Conservation (phyloP, 2,329 filamentous ascomycete species). For the Samsoniella hepiali region DNA sequence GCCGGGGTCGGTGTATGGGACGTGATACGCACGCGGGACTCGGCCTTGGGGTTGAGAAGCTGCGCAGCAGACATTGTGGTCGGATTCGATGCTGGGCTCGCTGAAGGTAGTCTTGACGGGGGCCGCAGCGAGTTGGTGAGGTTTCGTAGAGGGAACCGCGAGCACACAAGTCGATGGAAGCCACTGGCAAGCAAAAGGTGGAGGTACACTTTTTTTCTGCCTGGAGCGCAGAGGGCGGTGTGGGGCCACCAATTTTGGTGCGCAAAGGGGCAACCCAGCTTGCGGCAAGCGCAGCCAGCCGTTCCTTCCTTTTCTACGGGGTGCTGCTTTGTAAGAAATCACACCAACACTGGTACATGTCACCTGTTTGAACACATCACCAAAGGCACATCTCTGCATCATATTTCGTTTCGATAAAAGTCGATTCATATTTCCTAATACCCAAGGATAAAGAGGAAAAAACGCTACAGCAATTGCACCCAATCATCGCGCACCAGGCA, state of each 20-base stretch:
- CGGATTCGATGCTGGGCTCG: slow-evolving; percentile 11
- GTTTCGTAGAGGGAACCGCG: slow-evolving; percentile 8
- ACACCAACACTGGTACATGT: not conserved
- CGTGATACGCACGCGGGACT: slow-evolving; percentile 73
- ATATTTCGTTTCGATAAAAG: slow-evolving; percentile 18
- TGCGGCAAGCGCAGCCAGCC: not conserved
- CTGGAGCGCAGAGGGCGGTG: slow-evolving; percentile 20
- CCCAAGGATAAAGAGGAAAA: slow-evolving; percentile 16
- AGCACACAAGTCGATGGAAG: slow-evolving; percentile 17
- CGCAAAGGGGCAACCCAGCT: slow-evolving; percentile 9
- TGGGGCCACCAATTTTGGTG: slow-evolving; percentile 16
- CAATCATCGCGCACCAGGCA: not conserved
- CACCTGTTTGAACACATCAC: not conserved
- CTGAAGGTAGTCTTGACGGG: slow-evolving; percentile 3
- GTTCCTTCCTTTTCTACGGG: not conserved
- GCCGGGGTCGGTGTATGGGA: slow-evolving; percentile 18
- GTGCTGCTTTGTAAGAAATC: not conserved
- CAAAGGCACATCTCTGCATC: not conserved
- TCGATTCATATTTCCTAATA: slow-evolving; percentile 25
- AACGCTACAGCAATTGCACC: not conserved
- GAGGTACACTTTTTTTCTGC: slow-evolving; percentile 24
- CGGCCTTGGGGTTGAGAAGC: slow-evolving; percentile 97
- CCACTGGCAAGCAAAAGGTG: slow-evolving; percentile 21
- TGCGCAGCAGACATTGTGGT: slow-evolving; percentile 87
- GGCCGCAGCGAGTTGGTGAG: slow-evolving; percentile 17